phyloP scores from a whole-genome alignment of 2,329 filamentous ascomycete species.

The Nannizzia gypsea region DNA sequence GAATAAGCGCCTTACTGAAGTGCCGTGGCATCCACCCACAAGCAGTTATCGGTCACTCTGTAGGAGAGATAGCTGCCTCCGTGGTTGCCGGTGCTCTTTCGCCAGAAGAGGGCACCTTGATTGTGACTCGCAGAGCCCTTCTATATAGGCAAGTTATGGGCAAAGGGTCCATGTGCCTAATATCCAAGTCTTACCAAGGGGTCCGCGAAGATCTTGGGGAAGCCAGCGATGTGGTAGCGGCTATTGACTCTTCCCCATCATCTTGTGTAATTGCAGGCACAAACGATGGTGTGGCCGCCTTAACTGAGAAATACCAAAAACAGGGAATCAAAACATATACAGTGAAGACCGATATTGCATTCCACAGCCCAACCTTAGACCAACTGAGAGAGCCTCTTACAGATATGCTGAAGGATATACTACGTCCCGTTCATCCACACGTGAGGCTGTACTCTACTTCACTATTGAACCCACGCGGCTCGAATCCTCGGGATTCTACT shows the following conservation, averaged over 20 bases:
- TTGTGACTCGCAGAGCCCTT: neutral
- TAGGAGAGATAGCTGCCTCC: constrained; percentile 15
- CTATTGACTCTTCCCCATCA: neutral
- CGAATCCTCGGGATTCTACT: neutral
- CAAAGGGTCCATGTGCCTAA: neutral
- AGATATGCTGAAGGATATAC: neutral
- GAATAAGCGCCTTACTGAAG: neutral
- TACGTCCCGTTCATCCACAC: neutral
- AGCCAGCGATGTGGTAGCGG: neutral
- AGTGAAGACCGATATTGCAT: neutral
- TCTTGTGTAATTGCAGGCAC: neutral
- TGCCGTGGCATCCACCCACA: neutral
- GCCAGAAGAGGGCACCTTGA: constrained; percentile 15
- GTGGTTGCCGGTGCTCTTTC: constrained; percentile 20
- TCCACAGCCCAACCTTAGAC: neutral
- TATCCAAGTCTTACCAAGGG: neutral
- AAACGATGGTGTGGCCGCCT: neutral
- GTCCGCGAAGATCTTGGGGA: neutral
- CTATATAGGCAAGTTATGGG: neutral
- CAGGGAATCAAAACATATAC: neutral
- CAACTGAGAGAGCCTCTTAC: neutral
- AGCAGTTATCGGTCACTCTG: constrained; percentile 14
- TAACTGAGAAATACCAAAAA: neutral
- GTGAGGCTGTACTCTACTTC: neutral
- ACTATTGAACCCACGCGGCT: neutral